phyloP scores from a whole-genome alignment of 176 grass and related monocot genomes.

The Rhynchospora breviuscula region DNA sequence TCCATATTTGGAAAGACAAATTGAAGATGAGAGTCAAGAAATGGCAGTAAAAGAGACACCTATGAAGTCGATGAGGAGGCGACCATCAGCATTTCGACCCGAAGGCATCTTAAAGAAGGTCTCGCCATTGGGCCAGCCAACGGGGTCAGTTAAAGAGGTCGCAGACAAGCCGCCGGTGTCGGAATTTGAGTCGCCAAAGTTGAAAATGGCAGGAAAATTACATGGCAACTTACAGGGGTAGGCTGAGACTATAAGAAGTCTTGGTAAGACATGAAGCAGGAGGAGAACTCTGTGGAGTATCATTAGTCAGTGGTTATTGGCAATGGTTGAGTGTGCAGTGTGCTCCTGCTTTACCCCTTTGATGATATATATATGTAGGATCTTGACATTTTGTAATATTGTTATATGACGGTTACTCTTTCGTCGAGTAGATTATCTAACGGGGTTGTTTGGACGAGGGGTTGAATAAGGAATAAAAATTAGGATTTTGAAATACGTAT shows the following conservation, averaged over 20 bases:
- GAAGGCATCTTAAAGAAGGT: slow-evolving; percentile 70
- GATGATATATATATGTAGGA: background rate
- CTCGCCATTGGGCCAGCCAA: slow-evolving; percentile 65
- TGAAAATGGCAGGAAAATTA: slow-evolving; percentile 84
- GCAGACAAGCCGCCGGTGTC: slow-evolving; percentile 90
- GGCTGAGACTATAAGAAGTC: background rate
- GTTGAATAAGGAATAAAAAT: too few relatives aligned
- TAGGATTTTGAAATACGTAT: too few relatives aligned
- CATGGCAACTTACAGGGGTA: slow-evolving; percentile 12
- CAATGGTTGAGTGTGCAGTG: background rate
- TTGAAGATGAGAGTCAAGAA: background rate
- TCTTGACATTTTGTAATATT: background rate
- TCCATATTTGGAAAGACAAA: background rate
- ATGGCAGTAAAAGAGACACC: slow-evolving; percentile 28
- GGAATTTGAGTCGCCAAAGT: slow-evolving; percentile 96
- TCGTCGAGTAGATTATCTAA: too few relatives aligned
- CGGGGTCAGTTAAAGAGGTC: slow-evolving; percentile 40
- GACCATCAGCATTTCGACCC: slow-evolving; percentile 79
- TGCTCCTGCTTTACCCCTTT: background rate
- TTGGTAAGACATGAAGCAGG: background rate
- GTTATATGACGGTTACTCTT: background rate
- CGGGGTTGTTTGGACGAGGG: too few relatives aligned
- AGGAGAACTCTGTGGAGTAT: background rate
- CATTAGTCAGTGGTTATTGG: slow-evolving; percentile 7
- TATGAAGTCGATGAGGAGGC: slow-evolving; percentile 89